Percentiles rank a stretch among this genome's conserved stretches.
Evolutionary conservation across 208 protist species (phyloP).

Genomic region (Angomonas desouzai): DNA sequence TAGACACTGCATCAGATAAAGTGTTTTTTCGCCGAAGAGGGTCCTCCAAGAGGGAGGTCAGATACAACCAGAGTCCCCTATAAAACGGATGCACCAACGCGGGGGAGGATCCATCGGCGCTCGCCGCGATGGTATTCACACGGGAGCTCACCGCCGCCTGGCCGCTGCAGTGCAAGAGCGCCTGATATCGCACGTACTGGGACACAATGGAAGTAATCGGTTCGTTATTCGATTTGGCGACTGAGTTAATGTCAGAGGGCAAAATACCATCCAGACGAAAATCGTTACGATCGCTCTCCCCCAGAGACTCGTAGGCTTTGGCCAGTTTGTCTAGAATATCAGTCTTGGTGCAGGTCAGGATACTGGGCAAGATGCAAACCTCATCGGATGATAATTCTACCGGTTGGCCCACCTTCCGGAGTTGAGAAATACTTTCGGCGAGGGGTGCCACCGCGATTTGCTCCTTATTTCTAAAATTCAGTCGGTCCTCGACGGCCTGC

Average conservation of each 20-base stretch:
- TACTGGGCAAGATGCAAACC: constrained; percentile 37
- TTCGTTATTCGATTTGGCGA: constrained; percentile 31
- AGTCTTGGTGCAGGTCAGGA: constrained; percentile 73
- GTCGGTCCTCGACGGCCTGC: constrained; percentile 56
- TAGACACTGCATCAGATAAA: background rate
- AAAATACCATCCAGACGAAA: constrained; percentile 20
- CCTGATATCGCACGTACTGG: constrained; percentile 73
- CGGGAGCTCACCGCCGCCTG: constrained; percentile 49
- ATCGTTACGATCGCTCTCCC: constrained; percentile 21
- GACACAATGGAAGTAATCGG: constrained; percentile 55
- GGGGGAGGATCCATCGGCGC: constrained; percentile 18
- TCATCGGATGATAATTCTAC: constrained; percentile 1
- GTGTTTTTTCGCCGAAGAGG: background rate
- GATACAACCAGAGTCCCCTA: constrained; percentile 49
- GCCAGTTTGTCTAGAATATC: constrained; percentile 56
- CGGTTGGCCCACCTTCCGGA: background rate
- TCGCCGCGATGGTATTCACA: constrained; percentile 50
- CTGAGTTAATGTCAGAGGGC: constrained; percentile 21
- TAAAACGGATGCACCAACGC: constrained; percentile 71
- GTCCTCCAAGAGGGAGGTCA: constrained; percentile 20
- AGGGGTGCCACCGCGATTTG: constrained; percentile 21
- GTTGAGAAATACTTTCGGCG: constrained; percentile 16
- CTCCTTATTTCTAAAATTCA: constrained; percentile 52
- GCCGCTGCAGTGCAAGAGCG: constrained; percentile 50
- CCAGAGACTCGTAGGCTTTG: constrained; percentile 19